These are phyloP conservation scores for Vicia sativa DNA, from an alignment of 306 rosid genomes.

Conservation along the genomic window DNA sequence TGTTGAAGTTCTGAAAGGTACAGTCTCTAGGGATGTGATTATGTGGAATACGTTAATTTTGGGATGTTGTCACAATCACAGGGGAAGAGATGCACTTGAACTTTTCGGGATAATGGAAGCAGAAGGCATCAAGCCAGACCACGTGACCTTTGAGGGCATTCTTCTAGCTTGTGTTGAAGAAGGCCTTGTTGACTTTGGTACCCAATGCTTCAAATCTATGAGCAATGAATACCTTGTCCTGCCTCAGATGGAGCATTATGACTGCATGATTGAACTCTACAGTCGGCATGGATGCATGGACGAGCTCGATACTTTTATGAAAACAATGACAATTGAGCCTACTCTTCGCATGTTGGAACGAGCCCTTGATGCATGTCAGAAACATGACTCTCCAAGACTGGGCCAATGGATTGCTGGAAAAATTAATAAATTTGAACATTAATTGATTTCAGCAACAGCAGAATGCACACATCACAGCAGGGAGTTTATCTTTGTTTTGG, in stretches of 20 bases:
- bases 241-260: constrained; percentile 69
- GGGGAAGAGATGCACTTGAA: constrained; percentile 51
- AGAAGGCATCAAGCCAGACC: constrained; percentile 67
- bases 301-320: constrained; percentile 63
- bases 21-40: constrained; percentile 51
- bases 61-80: constrained; percentile 66
- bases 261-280: constrained; percentile 72
- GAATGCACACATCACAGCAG: not conserved
- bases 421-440: constrained; percentile 45
- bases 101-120: constrained; percentile 51
- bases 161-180: constrained; percentile 64
- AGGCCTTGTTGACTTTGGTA: constrained; percentile 64
- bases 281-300: constrained; percentile 55
- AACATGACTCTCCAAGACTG: constrained; percentile 50
- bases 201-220: constrained; percentile 59
- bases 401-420: constrained; percentile 52
- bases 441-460: constrained; percentile 9
- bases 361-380: constrained; percentile 53
- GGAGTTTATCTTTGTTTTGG: constrained; percentile 20
- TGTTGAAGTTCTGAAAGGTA: constrained; percentile 55
- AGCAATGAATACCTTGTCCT: constrained; percentile 51
- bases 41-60: constrained; percentile 69
- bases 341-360: constrained; percentile 56
- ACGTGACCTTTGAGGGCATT: constrained; percentile 68
- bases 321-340: constrained; percentile 65